phyloP scores from a whole-genome alignment of 148 eudicot species.

The Rhododendron mucronatum region DNA sequence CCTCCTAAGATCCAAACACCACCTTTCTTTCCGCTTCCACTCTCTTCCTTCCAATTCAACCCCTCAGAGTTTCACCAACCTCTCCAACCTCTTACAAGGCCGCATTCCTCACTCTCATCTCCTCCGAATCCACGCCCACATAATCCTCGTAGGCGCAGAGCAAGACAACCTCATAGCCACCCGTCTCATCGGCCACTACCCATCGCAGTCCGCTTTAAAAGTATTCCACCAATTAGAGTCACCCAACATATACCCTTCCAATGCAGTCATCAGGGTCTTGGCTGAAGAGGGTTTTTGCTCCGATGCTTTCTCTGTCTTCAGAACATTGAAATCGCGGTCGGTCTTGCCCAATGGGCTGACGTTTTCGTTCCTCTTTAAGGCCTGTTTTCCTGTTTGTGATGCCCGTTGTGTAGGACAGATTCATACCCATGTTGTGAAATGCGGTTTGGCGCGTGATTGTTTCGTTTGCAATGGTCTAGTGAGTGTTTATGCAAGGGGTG shows the following conservation, averaged over 20 bases:
- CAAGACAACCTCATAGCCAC: slow-evolving; percentile 75
- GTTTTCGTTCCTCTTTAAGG: slow-evolving; percentile 62
- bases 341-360: slow-evolving; percentile 69
- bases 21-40: slow-evolving; percentile 4
- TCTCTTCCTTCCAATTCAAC: slow-evolving; percentile 15
- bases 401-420: slow-evolving; percentile 33
- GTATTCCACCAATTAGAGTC: slow-evolving; percentile 37
- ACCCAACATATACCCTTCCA: slow-evolving; percentile 68
- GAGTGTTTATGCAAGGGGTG: slow-evolving; percentile 50
- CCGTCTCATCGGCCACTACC: slow-evolving; percentile 73
- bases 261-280: slow-evolving; percentile 56
- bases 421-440: slow-evolving; percentile 46
- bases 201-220: slow-evolving; percentile 34
- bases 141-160: slow-evolving; percentile 38
- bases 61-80: slow-evolving; percentile 7
- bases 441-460: slow-evolving; percentile 32
- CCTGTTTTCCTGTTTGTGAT: slow-evolving; percentile 25
- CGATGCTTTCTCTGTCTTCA: slow-evolving; percentile 33
- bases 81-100: slow-evolving; percentile 49
- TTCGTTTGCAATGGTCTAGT: slow-evolving; percentile 61
- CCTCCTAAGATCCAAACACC: slow-evolving; percentile 2
- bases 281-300: slow-evolving; percentile 41
- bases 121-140: slow-evolving; percentile 63
- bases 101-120: slow-evolving; percentile 44
- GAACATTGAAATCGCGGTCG: slow-evolving; percentile 22